Percentiles rank a stretch among this genome's conserved stretches.
phyloP scores from a whole-genome alignment of 2,329 filamentous ascomycete genomes.

The Diaporthe amygdali region DNA sequence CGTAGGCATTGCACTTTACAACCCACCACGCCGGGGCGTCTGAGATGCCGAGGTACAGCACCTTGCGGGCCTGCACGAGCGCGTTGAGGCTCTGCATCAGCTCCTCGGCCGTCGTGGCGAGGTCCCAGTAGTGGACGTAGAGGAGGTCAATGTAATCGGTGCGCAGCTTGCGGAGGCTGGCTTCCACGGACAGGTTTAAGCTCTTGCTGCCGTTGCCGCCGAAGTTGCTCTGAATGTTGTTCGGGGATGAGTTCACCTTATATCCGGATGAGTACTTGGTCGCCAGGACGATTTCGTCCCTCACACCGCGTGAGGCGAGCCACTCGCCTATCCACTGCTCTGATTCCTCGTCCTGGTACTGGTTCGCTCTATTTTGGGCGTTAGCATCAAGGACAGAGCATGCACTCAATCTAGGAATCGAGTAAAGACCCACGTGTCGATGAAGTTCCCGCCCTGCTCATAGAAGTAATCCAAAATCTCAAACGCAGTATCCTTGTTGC shows the following conservation, averaged over 20 bases:
- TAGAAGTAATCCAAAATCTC: constrained; percentile 70
- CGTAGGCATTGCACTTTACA: constrained; percentile 42
- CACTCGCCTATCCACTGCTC: constrained; percentile 73
- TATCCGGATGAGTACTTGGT: constrained; percentile 72
- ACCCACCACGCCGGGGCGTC: constrained; percentile 75
- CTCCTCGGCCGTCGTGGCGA: constrained; percentile 54
- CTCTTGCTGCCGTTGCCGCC: constrained; percentile 68
- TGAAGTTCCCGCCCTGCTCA: constrained; percentile 71
- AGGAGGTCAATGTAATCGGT: constrained; percentile 73
- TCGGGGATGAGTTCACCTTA: constrained; percentile 34
- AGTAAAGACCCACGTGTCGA: constrained; percentile 58
- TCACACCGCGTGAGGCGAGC: constrained; percentile 67
- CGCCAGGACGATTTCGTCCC: constrained; percentile 71
- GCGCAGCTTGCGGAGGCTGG: constrained; percentile 64
- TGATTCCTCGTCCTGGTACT: constrained; percentile 67
- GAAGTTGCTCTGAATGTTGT: constrained; percentile 48
- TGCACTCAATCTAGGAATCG: no score
- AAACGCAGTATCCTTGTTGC: constrained; percentile 66
- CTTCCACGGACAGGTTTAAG: constrained; percentile 59
- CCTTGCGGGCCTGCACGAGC: constrained; percentile 56
- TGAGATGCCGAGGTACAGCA: constrained; percentile 64
- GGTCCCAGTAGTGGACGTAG: constrained; percentile 63
- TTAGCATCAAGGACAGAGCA: no score
- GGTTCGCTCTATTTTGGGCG: constrained; percentile 50
- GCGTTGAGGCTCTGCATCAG: constrained; percentile 64